phyloP scores from a whole-genome alignment of 2,329 filamentous ascomycete species.

The Clarireedia paspali region DNA sequence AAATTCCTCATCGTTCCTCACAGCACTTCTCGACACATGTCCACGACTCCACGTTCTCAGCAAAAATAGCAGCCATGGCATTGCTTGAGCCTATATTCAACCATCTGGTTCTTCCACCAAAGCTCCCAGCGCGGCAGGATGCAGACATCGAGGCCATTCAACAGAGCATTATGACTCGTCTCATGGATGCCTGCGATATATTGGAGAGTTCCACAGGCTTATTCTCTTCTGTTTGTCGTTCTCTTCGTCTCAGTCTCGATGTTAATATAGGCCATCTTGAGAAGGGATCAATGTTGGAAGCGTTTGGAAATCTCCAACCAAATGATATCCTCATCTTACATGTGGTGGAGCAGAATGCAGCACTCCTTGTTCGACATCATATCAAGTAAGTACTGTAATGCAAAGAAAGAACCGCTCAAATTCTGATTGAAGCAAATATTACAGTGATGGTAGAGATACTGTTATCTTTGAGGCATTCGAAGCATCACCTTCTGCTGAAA shows the following conservation, averaged over 20 bases:
- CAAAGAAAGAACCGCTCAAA: slow-evolving; percentile 8
- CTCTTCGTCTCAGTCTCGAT: slow-evolving; percentile 13
- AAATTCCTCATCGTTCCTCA: no score
- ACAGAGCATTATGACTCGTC: slow-evolving; percentile 21
- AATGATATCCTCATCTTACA: slow-evolving; percentile 34
- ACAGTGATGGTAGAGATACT: slow-evolving; percentile 13
- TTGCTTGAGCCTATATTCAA: slow-evolving; percentile 29
- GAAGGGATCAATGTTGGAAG: slow-evolving; percentile 20
- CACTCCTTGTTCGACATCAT: slow-evolving; percentile 34
- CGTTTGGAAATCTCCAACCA: slow-evolving; percentile 23
- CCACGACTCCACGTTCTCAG: no score
- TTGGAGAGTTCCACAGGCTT: slow-evolving; percentile 15
- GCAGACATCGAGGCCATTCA: slow-evolving; percentile 26
- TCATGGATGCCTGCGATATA: slow-evolving; percentile 19
- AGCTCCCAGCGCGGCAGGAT: slow-evolving; percentile 33
- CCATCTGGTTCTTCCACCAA: slow-evolving; percentile 37
- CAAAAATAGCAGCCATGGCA: slow-evolving; percentile 7
- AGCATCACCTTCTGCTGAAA: slow-evolving; percentile 43
- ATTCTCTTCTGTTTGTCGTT: slow-evolving; percentile 14
- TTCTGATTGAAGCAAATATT: slow-evolving; percentile 4
- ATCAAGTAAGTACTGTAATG: slow-evolving; percentile 24
- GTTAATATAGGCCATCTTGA: background rate
- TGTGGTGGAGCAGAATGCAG: slow-evolving; percentile 40
- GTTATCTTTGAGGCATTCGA: slow-evolving; percentile 54
- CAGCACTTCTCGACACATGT: no score